Evolutionary conservation across 2,329 filamentous ascomycete species (phyloP).

Genomic region (Cladosporium velox): DNA sequence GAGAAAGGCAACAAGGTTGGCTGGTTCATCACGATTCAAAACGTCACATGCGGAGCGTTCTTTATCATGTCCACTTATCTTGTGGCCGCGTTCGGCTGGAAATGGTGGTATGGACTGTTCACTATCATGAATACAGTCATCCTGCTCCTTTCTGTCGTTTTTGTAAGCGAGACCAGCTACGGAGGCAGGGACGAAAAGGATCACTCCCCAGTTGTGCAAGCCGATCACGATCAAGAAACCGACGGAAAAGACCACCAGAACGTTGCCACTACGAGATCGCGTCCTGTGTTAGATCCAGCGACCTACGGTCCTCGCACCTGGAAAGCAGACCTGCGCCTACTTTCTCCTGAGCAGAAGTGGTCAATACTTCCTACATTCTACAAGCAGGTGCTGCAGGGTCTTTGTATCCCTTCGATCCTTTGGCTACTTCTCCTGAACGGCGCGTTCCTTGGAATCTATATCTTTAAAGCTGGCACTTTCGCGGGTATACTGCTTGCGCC

Average conservation of each 20-base stretch:
- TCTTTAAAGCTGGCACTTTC: slow-evolving; percentile 30
- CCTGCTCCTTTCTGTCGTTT: slow-evolving; percentile 38
- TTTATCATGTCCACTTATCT: too few species aligned
- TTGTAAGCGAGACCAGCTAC: slow-evolving; percentile 45
- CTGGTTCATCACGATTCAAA: too few species aligned
- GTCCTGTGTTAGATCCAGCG: neutral
- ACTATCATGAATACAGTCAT: too few species aligned
- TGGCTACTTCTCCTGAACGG: slow-evolving; percentile 43
- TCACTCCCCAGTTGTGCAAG: too few species aligned
- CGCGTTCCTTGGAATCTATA: slow-evolving; percentile 40
- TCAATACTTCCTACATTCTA: neutral
- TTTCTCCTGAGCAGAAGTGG: neutral
- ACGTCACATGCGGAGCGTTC: too few species aligned
- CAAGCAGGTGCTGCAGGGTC: slow-evolving; percentile 37
- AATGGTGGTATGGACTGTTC: too few species aligned
- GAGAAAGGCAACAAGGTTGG: too few species aligned
- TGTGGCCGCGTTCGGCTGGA: too few species aligned
- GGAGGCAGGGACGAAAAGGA: neutral
- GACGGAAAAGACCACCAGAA: neutral
- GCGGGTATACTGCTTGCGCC: neutral
- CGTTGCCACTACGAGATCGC: neutral
- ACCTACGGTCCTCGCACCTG: slow-evolving; percentile 9
- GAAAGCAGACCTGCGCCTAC: slow-evolving; percentile 1
- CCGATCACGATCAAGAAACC: too few species aligned
- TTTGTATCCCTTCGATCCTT: slow-evolving; percentile 44